phyloP scores from a whole-genome alignment of 345 rosid species.

The Erysimum cheiranthoides region DNA sequence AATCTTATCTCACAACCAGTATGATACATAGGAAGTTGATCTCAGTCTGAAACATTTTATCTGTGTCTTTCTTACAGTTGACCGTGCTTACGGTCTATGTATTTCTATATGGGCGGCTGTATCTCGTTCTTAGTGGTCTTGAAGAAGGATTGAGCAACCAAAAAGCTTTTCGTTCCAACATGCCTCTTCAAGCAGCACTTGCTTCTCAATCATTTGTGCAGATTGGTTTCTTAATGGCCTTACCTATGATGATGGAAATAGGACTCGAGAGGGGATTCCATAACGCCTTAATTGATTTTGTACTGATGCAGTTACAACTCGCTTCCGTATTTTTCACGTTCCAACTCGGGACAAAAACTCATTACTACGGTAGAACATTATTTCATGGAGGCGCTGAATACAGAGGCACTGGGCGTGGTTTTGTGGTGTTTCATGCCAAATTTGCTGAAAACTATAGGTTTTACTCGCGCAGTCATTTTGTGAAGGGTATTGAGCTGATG shows the following conservation, averaged over 20 bases:
- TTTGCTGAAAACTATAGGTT: slow-evolving; percentile 83
- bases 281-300: slow-evolving; percentile 66
- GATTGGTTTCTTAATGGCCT: slow-evolving; percentile 68
- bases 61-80: slow-evolving; percentile 46
- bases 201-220: slow-evolving; percentile 78
- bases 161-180: slow-evolving; percentile 50
- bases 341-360: slow-evolving; percentile 71
- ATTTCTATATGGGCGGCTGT: slow-evolving; percentile 70
- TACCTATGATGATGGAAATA: slow-evolving; percentile 83
- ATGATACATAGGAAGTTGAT: slow-evolving; percentile 8
- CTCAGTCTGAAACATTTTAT: slow-evolving; percentile 9
- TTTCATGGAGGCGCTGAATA: slow-evolving; percentile 89
- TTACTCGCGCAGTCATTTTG: slow-evolving; percentile 75
- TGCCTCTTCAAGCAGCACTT: slow-evolving; percentile 64
- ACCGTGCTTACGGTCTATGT: slow-evolving; percentile 65
- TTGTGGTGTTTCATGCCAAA: slow-evolving; percentile 87
- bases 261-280: slow-evolving; percentile 76
- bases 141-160: slow-evolving; percentile 57
- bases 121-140: slow-evolving; percentile 68
- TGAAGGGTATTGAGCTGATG: slow-evolving; percentile 70
- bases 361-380: slow-evolving; percentile 72
- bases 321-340: slow-evolving; percentile 75
- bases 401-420: slow-evolving; percentile 96
- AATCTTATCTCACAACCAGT: slow-evolving; percentile 12
- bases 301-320: slow-evolving; percentile 70